Percentiles rank a stretch among this genome's conserved stretches.
These are phyloP conservation scores for Aspergillus uvarum DNA, from an alignment of 2,329 filamentous ascomycete genomes.

Conservation along the genomic window DNA sequence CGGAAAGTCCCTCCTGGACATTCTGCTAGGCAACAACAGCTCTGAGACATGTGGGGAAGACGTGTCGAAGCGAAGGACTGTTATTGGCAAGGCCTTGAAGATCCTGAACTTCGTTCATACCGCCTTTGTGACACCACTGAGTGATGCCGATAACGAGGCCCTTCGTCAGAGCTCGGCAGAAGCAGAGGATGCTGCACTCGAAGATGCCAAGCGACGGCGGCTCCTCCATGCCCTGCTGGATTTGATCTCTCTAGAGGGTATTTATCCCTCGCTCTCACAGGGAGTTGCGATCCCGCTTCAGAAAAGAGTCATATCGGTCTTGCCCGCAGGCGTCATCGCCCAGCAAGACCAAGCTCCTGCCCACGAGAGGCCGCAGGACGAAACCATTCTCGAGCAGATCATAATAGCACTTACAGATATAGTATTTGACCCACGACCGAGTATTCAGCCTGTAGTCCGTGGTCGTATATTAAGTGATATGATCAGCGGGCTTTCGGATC, in stretches of 20 bases:
- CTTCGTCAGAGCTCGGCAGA: conserved; percentile 1
- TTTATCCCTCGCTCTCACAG: conserved; percentile 44
- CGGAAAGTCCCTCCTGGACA: conserved; percentile 37
- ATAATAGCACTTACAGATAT: conserved; percentile 31
- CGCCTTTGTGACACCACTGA: conserved; percentile 32
- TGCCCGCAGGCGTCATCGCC: conserved; percentile 45
- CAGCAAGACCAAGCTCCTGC: conserved; percentile 27
- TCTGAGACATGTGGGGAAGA: conserved; percentile 15
- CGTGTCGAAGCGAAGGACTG: conserved; percentile 23
- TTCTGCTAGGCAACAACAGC: conserved; percentile 23
- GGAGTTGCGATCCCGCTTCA: conserved; percentile 47
- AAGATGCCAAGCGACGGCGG: conserved; percentile 44
- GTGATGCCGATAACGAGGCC: conserved; percentile 7
- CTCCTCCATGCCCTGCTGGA: conserved; percentile 44
- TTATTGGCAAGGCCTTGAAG: conserved; percentile 37
- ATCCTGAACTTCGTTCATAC: conserved; percentile 36
- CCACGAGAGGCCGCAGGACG: conserved; percentile 27
- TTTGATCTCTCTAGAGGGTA: conserved; percentile 45
- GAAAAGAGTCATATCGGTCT: conserved; percentile 44
- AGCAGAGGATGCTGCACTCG: conserved; percentile 32
- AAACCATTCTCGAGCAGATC: conserved; percentile 32
- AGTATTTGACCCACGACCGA: conserved; percentile 32
- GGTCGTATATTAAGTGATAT: conserved; percentile 44
- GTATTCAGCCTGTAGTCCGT: conserved; percentile 41
- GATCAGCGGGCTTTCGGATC: conserved; percentile 39